Percentiles rank a stretch among this genome's conserved stretches.
phyloP scores from a whole-genome alignment of 345 rosid species.

The Theobroma cacao region DNA sequence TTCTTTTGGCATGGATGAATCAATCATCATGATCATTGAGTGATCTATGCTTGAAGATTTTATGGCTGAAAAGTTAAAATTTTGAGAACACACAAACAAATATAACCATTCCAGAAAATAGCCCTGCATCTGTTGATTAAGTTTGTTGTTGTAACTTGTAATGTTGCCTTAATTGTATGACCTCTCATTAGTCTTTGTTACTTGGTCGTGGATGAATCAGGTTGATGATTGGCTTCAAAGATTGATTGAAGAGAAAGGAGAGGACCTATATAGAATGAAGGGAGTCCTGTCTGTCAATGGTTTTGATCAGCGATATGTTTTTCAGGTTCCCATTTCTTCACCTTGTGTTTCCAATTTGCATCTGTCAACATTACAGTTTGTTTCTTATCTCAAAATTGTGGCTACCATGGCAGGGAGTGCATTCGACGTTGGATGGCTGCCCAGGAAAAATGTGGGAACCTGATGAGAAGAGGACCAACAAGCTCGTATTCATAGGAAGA shows the following conservation, averaged over 20 bases:
- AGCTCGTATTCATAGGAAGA: slow-evolving; percentile 67
- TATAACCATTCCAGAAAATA: background rate
- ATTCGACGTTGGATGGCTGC: slow-evolving; percentile 57
- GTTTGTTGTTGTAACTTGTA: background rate
- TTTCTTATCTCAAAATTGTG: background rate
- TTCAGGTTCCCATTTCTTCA: slow-evolving; percentile 44
- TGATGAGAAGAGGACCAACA: slow-evolving; percentile 61
- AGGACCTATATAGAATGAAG: slow-evolving; percentile 75
- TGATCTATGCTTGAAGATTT: background rate
- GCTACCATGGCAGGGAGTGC: slow-evolving; percentile 47
- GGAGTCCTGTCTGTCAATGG: slow-evolving; percentile 49
- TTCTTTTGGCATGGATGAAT: background rate
- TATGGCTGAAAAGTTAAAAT: background rate
- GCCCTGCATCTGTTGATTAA: background rate
- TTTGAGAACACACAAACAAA: background rate
- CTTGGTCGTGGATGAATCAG: slow-evolving; percentile 28
- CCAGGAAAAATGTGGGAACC: slow-evolving; percentile 58
- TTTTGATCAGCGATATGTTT: slow-evolving; percentile 53
- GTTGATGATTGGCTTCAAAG: slow-evolving; percentile 80
- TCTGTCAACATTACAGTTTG: background rate
- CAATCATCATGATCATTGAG: background rate
- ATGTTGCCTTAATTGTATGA: background rate
- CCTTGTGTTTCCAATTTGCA: background rate
- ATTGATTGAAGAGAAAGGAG: slow-evolving; percentile 64
- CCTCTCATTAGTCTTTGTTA: background rate